These are phyloP conservation scores for Butyriboletus loyo DNA, from an alignment of 768 basidiomycete genomes.

Conservation along the genomic window DNA sequence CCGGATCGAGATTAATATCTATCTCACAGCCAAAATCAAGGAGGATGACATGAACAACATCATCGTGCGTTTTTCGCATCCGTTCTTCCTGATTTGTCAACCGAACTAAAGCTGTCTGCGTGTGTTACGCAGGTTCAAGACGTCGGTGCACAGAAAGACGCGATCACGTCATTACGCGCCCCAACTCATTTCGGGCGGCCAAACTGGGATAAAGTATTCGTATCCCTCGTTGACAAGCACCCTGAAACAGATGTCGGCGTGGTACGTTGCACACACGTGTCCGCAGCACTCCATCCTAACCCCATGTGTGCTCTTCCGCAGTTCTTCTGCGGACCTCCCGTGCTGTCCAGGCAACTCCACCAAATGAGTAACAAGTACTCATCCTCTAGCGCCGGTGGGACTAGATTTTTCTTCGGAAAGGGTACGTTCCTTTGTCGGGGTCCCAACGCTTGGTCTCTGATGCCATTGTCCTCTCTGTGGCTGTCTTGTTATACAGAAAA, in stretches of 20 bases:
- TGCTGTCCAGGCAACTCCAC: constrained; percentile 69
- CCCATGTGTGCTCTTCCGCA: constrained; percentile 10
- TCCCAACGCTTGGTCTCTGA: constrained; percentile 1
- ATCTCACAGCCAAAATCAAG: constrained; percentile 87
- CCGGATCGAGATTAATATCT: constrained; percentile 90
- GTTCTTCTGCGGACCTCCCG: constrained; percentile 87
- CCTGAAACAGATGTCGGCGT: constrained; percentile 89
- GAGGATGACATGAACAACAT: constrained; percentile 95
- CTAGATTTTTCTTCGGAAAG: constrained; percentile 89
- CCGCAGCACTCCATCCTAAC: neutral
- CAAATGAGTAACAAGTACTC: constrained; percentile 85
- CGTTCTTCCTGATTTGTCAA: neutral
- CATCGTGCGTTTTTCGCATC: constrained; percentile 47
- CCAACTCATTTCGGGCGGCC: constrained; percentile 93
- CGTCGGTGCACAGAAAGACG: constrained; percentile 90
- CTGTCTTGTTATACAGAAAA: constrained; percentile 16
- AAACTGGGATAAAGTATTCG: constrained; percentile 77
- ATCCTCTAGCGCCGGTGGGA: constrained; percentile 61
- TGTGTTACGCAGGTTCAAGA: constrained; percentile 61
- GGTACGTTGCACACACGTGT: constrained; percentile 35
- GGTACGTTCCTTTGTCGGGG: constrained; percentile 42
- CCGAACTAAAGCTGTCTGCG: neutral
- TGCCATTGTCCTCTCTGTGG: neutral
- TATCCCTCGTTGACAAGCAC: constrained; percentile 76
- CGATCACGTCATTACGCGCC: constrained; percentile 82